Evolutionary conservation across 2,329 filamentous ascomycete genomes (phyloP), one percentile per base, ranked within the genome.

Genomic region (Xylaria digitata): DNA sequence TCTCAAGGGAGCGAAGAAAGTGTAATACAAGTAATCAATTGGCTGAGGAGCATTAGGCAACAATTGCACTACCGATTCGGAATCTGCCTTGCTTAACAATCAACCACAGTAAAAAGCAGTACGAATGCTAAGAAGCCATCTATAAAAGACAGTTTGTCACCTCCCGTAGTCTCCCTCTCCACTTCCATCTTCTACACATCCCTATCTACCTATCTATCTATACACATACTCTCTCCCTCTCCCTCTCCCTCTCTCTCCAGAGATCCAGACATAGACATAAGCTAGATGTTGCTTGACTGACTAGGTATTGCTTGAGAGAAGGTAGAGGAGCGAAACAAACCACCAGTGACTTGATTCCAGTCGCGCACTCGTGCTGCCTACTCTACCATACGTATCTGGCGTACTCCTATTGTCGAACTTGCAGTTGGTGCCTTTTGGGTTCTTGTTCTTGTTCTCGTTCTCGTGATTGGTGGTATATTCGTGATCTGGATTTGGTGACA

Each of bases 21-120:
- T 21, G 59, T 55, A 48, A 26, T 21, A 21, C 40, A 21, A 21
- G 30, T n/a, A 54, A 40, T 3, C 42, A 23, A 66, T 66, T 66
- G 59, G 64, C 9, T 53, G 53, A 23, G 1, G 4, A 5, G 26
- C 60, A 52, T 63, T 69, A 71, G 70, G 70, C 70, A 71, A 72
- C 72, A 73, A 65, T 65, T 19, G 57, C 37, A 45, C 63, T 26
- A 26, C 26, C 26, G 26, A 26, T 26, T 26, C 26, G 26, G 5
- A 74, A 63, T 75, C 73, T 75, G 73, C 73, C 73, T 75, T 75
- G 73, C 73, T 75, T 75, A 75, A 73, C 70, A 75, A 74, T 73
- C 72, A 67, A 56, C 34, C 17, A 43, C 61, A 21, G 17, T 11
- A 52, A n/a, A 40, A 37, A 45, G 50, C 61, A 52, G 57, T 32